Conservation (phyloP, 2,329 filamentous ascomycete genomes). For the Emmonsiellopsis sp. region DNA sequence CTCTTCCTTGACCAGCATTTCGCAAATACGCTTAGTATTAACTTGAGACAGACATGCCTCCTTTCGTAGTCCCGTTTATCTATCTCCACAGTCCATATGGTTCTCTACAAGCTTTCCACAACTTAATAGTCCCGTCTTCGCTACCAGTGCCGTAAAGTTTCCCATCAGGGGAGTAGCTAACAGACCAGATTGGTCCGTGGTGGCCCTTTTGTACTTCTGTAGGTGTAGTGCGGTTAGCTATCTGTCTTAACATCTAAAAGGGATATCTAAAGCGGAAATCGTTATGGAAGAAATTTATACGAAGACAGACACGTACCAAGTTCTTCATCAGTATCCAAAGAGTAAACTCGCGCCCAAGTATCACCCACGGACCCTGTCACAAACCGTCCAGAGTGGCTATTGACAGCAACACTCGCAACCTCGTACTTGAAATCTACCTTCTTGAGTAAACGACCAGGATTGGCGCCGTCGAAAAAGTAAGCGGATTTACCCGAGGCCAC, state of each 20-base stretch:
- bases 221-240: conserved; percentile 14
- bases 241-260: background rate
- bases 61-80: background rate
- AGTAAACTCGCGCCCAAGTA: conserved; percentile 93
- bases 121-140: conserved; percentile 94
- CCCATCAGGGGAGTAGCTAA: conserved; percentile 88
- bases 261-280: background rate
- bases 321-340: conserved; percentile 74
- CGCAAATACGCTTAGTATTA: too few relatives aligned
- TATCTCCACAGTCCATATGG: conserved; percentile 58
- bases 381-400: conserved; percentile 69
- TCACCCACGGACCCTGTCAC: conserved; percentile 86
- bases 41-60: background rate
- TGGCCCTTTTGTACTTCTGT: conserved; percentile 90
- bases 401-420: conserved; percentile 81
- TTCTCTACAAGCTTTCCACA: conserved; percentile 62
- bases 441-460: conserved; percentile 65
- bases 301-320: conserved; percentile 45
- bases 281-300: background rate
- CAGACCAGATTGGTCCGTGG: conserved; percentile 94
- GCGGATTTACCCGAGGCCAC: conserved; percentile 91
- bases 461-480: conserved; percentile 77
- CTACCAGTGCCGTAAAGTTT: conserved; percentile 94
- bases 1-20: too few relatives aligned
- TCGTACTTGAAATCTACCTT: conserved; percentile 71